Evolutionary conservation across 176 grass and related monocot species (phyloP), one percentile per base, ranked within the genome.

Genomic region (Carex littledalei): DNA sequence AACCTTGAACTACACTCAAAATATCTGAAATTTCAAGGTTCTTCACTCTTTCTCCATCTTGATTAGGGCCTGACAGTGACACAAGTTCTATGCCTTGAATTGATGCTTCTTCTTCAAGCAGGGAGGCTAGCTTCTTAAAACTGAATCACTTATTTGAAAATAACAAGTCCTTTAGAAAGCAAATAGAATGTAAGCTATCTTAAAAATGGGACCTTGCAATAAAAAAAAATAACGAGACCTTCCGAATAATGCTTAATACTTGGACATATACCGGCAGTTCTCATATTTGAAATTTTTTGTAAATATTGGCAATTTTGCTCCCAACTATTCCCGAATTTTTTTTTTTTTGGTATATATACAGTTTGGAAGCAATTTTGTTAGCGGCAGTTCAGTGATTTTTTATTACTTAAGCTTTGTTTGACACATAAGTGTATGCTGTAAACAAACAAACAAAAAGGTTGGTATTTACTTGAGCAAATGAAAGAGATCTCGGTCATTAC

Each of bases 101-200:
- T 62, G 49, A 86, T 26, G 86, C 66, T 61, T 90, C 92, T 89
- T 97, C 76, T 84, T 91, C 88, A 88, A 92, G 88, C 78, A 29
- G 29, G 2, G 29, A 29, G 29, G 29, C 29, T 29, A 29, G 29
- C 29, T 29, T 29, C 29, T 29, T 29, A 29, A 29, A 29, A 29
- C 29, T 29, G 29, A 29, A 84, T 81, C 20, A 79, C 70, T 92
- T 89, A 63, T 78, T 85, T 85, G 86, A 84, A 61, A 89, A 87
- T 81, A 65, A 63, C 84, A 76, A 54, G 31, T 55, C 73, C 52
- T 57, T n/a, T 12, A 74, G 7, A 72, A 74, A 54, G 54, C 12
- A 54, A 76, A 29, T 26, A 52, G 55, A 73, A 47, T 20, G 0
- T 13, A 65, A 73, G 2, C 8, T 47, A 73, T 47, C 69, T 73